These are phyloP conservation scores for Xerocomus amazonicus DNA, from an alignment of 1,284 basidiomycete species.

Conservation along the genomic window DNA sequence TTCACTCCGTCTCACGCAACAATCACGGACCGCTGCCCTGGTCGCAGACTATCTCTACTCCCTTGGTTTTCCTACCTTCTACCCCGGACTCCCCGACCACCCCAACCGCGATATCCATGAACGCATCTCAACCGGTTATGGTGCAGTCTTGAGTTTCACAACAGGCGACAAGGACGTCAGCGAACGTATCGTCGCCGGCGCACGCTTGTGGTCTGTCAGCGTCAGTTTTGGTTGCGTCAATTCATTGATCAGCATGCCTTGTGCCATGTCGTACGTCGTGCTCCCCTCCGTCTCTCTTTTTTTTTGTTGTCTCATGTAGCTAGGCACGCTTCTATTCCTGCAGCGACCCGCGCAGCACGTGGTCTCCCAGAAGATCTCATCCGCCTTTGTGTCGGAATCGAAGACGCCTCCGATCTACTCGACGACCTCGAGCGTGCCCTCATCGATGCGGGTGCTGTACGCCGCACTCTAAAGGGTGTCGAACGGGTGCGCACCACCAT, in stretches of 20 bases:
- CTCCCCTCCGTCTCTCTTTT: slow-evolving; percentile 7
- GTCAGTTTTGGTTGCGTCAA: slow-evolving; percentile 99
- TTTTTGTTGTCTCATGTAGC: slow-evolving; percentile 9
- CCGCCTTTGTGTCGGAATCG: slow-evolving; percentile 97
- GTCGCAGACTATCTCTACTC: slow-evolving; percentile 86
- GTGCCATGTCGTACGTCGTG: slow-evolving; percentile 91
- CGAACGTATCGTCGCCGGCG: slow-evolving; percentile 90
- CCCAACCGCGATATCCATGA: slow-evolving; percentile 86
- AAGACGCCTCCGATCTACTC: slow-evolving; percentile 89
- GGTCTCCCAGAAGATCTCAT: slow-evolving; percentile 98
- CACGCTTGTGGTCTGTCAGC: slow-evolving; percentile 94
- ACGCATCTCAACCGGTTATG: slow-evolving; percentile 84
- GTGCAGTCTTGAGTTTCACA: slow-evolving; percentile 93
- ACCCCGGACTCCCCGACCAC: slow-evolving; percentile 86
- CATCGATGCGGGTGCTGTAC: slow-evolving; percentile 87
- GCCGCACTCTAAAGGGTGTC: slow-evolving; percentile 45
- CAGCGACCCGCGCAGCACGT: slow-evolving; percentile 87
- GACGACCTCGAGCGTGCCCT: slow-evolving; percentile 95
- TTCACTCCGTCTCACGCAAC: slow-evolving; percentile 94
- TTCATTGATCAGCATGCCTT: slow-evolving; percentile 98
- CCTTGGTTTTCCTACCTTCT: slow-evolving; percentile 92
- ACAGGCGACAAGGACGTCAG: slow-evolving; percentile 90
- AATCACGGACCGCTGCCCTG: slow-evolving; percentile 79
- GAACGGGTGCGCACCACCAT: slow-evolving; percentile 42
- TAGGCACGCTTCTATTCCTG: slow-evolving; percentile 97